Evolutionary conservation across 169 alveolate species (phyloP), one percentile per base, ranked within the genome.

Genomic region (Plasmodium blacklocki): DNA sequence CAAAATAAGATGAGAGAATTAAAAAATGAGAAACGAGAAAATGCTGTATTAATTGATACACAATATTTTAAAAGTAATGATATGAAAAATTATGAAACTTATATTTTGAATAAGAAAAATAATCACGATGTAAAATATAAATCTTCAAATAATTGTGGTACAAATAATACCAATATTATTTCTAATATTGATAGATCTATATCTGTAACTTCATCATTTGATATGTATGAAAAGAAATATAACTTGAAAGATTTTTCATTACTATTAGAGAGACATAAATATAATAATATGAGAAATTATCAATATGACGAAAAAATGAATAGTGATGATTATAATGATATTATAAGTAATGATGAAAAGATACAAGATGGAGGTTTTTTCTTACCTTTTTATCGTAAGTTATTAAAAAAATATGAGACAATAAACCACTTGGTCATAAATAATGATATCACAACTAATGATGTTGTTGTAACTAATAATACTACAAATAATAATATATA

Each of bases 1-100:
- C 68, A 15, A 29, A 54, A 19, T 11, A 18, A 73, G 39, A 56
- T 56, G 58, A 47, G 12, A 62, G 47, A 54, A 59, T 43, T 73
- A 50, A 47, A 43, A 43, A 60, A 54, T 21, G 56, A 2, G 21
- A 39, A 5, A 5, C 5, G 21, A 39, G 21, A 45, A 50, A 45
- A 32, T 59, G 21, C 29, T 21, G 45, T 26, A 29, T 39, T 39
- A 39, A 39, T 39, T 5, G 47, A 39, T 39, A 39, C 47, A 39
- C 47, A 39, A 39, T 39, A 39, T 39, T 39, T 39, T 39, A 39
- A 39, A 39, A 39, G 47, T 39, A 39, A 39, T 39, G 47, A 39
- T 0, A 39, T 39, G 47, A 39, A 5, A 39, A 39, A 39, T 39
- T 39, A 39, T 39, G 11, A 39, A 9, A 39, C 7, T 39, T 4